Evolutionary conservation across 2,329 filamentous ascomycete genomes (phyloP), one percentile per base, ranked within the genome.

Genomic region (Trichoderma gracile): DNA sequence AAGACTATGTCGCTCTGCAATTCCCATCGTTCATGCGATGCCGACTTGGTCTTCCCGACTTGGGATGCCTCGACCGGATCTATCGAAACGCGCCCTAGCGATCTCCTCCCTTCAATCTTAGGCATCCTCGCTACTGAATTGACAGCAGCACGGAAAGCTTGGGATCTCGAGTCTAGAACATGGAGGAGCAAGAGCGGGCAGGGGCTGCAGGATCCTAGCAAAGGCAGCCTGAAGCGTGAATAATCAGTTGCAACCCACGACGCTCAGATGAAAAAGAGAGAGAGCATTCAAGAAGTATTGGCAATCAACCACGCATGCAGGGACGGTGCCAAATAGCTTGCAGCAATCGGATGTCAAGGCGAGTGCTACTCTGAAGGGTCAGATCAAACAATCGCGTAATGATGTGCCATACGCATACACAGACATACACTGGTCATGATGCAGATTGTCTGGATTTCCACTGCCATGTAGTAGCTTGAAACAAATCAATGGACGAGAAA

Each of bases 41-140:
- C 49, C 56, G 15, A 38, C 25, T 38, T 61, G 38, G 46, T 45
- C 33, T 52, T 53, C 19, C 38, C 47, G 30, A 23, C 58, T 62
- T 45, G 30, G 40, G 58, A 19, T 46, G 49, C 58, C 47, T 62
- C 40, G 19, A 50, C 40, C 49, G 47, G 58, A 54, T 53, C 49
- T 53, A 54, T 54, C 58, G 58, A 62, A 62, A 54, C 49, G 47
- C 47, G 47, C 43, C 47, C 46, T 30, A 60, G 33, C 47, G 57
- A 60, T 60, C 38, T 23, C 30, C 46, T 60, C 57, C 57, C 57
- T 60, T 60, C 57, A 60, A 60, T 60, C 52, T 60, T 43, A 60
- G 47, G 27, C 46, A 30, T 40, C 17, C 27, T 60, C 57, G 38
- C 57, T 43, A 43, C 33, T 38, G 30, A 30, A 52, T 25, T 60